Percentiles rank a stretch among this genome's conserved stretches.
These are phyloP conservation scores for Boletus rubescentipes DNA, from an alignment of 768 basidiomycete species.

Conservation along the genomic window DNA sequence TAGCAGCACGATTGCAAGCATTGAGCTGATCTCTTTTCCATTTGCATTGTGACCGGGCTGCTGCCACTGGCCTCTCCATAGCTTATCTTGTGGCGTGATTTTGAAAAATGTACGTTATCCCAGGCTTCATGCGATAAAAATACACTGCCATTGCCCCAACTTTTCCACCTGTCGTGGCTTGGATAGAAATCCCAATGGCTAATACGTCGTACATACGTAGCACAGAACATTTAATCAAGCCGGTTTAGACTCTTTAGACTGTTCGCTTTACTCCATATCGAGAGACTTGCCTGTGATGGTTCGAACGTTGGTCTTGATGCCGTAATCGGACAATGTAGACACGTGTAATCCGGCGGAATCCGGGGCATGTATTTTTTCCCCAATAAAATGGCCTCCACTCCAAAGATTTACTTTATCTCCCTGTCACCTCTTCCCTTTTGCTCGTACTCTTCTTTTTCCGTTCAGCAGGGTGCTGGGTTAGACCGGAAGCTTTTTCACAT, in stretches of 20 bases:
- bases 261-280: too few species aligned
- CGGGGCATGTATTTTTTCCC: slow-evolving; percentile 18
- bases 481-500: slow-evolving; percentile 3
- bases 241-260: too few species aligned
- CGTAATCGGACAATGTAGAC: too few species aligned
- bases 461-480: slow-evolving; percentile 3
- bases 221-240: too few species aligned
- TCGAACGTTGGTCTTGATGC: too few species aligned
- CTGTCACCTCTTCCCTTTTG: background rate
- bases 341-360: slow-evolving; percentile 31
- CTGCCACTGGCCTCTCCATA: background rate
- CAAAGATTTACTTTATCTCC: background rate
- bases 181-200: background rate
- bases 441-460: background rate
- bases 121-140: background rate
- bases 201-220: background rate
- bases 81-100: background rate
- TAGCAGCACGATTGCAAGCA: slow-evolving; percentile 51
- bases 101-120: background rate
- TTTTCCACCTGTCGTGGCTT: background rate
- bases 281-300: too few species aligned
- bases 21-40: slow-evolving; percentile 10
- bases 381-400: slow-evolving; percentile 26
- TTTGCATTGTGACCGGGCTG: background rate
- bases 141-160: background rate